phyloP scores from a whole-genome alignment of 2,329 filamentous ascomycete species.

The Colletotrichum cordylinicola region DNA sequence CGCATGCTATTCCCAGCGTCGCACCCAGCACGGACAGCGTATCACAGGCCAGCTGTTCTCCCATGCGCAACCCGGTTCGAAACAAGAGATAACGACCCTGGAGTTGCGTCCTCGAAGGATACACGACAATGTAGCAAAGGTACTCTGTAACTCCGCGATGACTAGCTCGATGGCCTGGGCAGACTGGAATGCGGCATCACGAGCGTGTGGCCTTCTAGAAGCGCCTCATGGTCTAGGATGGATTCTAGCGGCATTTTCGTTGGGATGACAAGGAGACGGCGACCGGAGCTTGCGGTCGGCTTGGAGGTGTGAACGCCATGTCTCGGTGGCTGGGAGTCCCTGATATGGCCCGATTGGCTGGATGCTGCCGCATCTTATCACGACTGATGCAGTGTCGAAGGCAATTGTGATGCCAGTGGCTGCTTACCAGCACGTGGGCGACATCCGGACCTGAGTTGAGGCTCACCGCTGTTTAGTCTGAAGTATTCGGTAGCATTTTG shows the following conservation, averaged over 20 bases:
- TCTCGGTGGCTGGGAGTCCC: neutral
- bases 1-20: conserved; percentile 17
- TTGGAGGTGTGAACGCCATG: neutral
- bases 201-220: conserved; percentile 1
- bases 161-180: neutral
- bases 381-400: neutral
- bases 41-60: conserved; percentile 15
- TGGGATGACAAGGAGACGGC: neutral
- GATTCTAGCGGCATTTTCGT: neutral
- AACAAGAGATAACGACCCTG: neutral
- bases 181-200: neutral
- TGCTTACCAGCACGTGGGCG: neutral
- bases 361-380: neutral
- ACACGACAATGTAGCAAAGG: neutral
- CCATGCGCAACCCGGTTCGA: neutral
- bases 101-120: neutral
- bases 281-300: neutral
- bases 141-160: too few relatives aligned
- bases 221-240: neutral
- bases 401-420: neutral
- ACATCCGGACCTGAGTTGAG: neutral
- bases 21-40: neutral
- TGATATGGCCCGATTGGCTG: conserved; percentile 2
- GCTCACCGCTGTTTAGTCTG: conserved; percentile 11
- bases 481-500: neutral